Evolutionary conservation across 1,139 yeast genomes (phyloP).

Genomic region (Yamadazyma sp.): DNA sequence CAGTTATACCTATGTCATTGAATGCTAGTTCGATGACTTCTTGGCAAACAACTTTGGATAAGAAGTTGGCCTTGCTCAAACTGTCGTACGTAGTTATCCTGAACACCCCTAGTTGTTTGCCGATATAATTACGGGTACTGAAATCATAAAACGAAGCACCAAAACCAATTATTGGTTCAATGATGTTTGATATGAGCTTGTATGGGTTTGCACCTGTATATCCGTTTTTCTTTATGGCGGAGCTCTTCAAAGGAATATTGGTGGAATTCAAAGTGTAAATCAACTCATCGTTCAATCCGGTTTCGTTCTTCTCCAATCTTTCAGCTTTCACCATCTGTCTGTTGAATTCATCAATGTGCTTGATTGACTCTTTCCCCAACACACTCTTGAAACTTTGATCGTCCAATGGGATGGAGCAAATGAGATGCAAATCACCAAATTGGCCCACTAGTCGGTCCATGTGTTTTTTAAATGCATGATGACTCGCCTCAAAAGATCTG

Average conservation of each 20-base stretch:
- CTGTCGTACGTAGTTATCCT: constrained; percentile 67
- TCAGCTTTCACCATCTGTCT: constrained; percentile 12
- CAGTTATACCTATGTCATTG: constrained; percentile 44
- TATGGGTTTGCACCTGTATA: constrained; percentile 37
- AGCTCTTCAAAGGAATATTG: constrained; percentile 31
- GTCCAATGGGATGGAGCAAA: constrained; percentile 52
- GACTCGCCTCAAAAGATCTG: constrained; percentile 62
- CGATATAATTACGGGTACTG: constrained; percentile 46
- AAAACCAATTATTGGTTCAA: constrained; percentile 52
- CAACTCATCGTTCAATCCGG: constrained; percentile 4
- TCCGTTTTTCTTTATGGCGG: constrained; percentile 37
- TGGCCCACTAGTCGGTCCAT: constrained; percentile 57
- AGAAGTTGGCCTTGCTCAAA: constrained; percentile 59
- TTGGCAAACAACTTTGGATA: constrained; percentile 59
- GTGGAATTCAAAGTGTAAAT: constrained; percentile 25
- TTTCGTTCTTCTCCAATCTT: constrained; percentile 1
- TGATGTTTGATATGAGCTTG: constrained; percentile 39
- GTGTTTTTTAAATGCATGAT: constrained; percentile 63
- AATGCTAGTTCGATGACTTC: constrained; percentile 62
- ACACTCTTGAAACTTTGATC: constrained; percentile 35
- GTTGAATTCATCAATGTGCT: constrained; percentile 32
- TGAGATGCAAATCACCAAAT: constrained; percentile 61
- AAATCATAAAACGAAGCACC: constrained; percentile 67
- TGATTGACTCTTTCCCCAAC: constrained; percentile 29
- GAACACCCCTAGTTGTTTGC: constrained; percentile 69